Evolutionary conservation across 2,329 filamentous ascomycete species (phyloP).

Genomic region (Aureobasidium sp.): DNA sequence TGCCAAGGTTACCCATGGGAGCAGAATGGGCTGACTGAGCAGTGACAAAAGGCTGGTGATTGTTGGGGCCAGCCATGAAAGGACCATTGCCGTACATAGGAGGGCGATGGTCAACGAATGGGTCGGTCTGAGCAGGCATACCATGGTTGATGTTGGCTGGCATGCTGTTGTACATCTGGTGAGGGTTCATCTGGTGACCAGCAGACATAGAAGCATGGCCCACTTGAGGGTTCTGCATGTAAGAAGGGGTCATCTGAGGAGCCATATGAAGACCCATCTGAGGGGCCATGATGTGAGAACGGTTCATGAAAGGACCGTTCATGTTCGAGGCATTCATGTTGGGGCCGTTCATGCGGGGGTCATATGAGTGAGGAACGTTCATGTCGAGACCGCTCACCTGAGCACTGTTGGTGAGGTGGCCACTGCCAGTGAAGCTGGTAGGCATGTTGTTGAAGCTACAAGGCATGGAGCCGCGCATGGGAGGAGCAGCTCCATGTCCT

Average conservation of each 20-base stretch:
- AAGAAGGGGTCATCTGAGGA: background rate
- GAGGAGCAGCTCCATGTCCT: background rate
- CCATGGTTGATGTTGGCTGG: background rate
- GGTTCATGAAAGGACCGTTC: background rate
- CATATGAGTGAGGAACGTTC: background rate
- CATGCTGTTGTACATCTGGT: background rate
- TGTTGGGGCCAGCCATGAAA: background rate
- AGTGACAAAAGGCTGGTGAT: background rate
- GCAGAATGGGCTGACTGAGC: background rate
- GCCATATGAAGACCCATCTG: background rate
- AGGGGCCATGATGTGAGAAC: background rate
- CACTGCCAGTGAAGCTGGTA: background rate
- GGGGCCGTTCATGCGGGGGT: background rate
- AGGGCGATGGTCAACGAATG: background rate
- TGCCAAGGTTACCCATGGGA: background rate
- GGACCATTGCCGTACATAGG: background rate
- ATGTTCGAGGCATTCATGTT: background rate
- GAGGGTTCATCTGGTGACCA: background rate
- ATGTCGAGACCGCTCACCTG: background rate
- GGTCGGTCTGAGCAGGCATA: background rate
- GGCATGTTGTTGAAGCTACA: background rate
- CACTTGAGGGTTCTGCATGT: background rate
- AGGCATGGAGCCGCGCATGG: background rate
- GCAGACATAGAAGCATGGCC: background rate
- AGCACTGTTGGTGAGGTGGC: background rate